Evolutionary conservation across 2,329 filamentous ascomycete genomes (phyloP), one percentile per base, ranked within the genome.

Genomic region (Tolypocladium pustulatum): DNA sequence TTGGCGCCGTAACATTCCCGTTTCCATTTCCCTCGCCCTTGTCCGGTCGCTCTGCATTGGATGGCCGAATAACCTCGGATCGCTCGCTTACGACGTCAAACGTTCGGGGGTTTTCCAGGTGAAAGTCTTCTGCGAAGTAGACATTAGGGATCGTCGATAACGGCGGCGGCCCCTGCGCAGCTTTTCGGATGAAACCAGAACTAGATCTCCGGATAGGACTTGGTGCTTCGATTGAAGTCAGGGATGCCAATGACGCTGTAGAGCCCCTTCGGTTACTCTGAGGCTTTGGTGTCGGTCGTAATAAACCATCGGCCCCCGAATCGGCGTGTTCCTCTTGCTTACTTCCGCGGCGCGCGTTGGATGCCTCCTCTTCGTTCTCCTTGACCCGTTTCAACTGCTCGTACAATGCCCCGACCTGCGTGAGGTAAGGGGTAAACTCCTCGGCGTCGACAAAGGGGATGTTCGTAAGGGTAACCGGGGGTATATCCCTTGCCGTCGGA

Each of bases 21-120:
- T 76, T 78, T 7, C 84, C 85, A 69, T 86, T 89, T 4, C 77
- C 72, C 5, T 73, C 72, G 40, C 75, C 78, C 30, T 82, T 80
- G 32, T 85, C 81, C 61, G 85, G 78, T 46, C 68, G 69, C 36
- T 77, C 78, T 54, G 78, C 79, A 4, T 83, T 79, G 1, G 80
- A 77, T 9, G 86, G 82, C 27, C 86, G 83, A n/a, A 97, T 88
- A n/a, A 99, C 90, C 71, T 97, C 93, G 13, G 94, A 96, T 60
- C 91, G 84, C 72, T 99, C 94, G 68, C 92, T 97, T 17, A 99
- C 92, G 32, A 97, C 86, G 70, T 99, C 94, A 69, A 99, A 99
- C 0, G 89, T 97, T 56, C 94, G 85, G 0, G 94, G 94, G 62
- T 99, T 97, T 69, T 99, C 94, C 9, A 99, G 81, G 66, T 91